A percentile compares a stretch with the other conserved stretches of the same genome.
Conservation (phyloP, 2,329 filamentous ascomycete species). For the Aspergillus amoenus region DNA sequence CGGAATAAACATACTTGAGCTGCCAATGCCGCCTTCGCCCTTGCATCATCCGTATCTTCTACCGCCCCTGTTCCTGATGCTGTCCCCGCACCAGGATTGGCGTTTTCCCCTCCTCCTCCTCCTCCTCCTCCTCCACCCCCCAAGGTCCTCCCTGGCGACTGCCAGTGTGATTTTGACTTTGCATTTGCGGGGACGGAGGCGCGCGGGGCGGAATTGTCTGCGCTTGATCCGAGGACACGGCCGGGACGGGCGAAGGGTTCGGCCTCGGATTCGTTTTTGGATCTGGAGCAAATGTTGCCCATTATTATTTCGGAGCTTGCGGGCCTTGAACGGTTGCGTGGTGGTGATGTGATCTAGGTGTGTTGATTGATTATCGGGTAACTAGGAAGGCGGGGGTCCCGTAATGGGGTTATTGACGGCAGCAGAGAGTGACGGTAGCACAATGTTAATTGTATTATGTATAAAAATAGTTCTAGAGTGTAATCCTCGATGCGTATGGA, state of each 20-base stretch:
- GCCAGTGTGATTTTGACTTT: constrained; percentile 42
- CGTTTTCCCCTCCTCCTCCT: constrained; percentile 11
- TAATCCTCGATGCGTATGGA: neutral
- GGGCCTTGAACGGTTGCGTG: neutral
- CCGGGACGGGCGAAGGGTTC: constrained; percentile 72
- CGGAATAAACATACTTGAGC: constrained; percentile 67
- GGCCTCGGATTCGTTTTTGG: constrained; percentile 50
- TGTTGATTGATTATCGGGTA: neutral
- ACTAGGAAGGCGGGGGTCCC: neutral
- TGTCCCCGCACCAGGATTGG: constrained; percentile 4
- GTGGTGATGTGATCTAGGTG: neutral
- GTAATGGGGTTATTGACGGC: neutral
- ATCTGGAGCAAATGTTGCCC: constrained; percentile 85
- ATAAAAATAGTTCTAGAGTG: neutral
- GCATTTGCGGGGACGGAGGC: constrained; percentile 40
- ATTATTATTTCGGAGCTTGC: constrained; percentile 48
- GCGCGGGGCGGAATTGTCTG: constrained; percentile 51
- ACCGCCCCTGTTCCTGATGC: neutral
- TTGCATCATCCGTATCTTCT: constrained; percentile 54
- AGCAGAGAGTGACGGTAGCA: neutral
- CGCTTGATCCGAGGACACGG: constrained; percentile 60
- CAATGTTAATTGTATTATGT: neutral
- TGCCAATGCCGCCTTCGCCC: constrained; percentile 72
- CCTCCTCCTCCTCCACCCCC: constrained; percentile 49
- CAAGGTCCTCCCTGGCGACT: constrained; percentile 60